phyloP scores from a whole-genome alignment of 331 rosid species.

The Quercus phellos region DNA sequence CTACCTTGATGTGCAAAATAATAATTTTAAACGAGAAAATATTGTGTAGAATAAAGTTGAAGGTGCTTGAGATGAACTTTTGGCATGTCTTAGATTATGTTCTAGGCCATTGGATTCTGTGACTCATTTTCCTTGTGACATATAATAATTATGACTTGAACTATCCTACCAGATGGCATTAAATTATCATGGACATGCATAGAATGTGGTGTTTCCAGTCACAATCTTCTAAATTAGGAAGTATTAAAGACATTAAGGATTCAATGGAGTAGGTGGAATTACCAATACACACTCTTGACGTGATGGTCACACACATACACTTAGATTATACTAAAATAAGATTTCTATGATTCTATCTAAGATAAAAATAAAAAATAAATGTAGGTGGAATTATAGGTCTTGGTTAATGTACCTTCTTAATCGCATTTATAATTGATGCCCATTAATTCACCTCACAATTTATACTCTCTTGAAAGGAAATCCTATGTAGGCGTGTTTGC shows the following conservation, averaged over 20 bases:
- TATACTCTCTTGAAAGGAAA: neutral
- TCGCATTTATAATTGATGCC: neutral
- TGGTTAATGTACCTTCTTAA: neutral
- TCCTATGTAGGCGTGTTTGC: too few relatives aligned
- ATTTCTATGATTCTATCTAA: neutral
- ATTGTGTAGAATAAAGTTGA: too few relatives aligned
- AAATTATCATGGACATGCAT: neutral
- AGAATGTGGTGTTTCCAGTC: neutral
- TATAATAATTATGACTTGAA: too few relatives aligned
- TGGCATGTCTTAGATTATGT: too few relatives aligned
- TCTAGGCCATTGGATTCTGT: too few relatives aligned
- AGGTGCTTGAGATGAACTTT: too few relatives aligned
- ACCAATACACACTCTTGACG: neutral
- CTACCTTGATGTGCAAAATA: too few relatives aligned
- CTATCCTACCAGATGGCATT: too few relatives aligned
- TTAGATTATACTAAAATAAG: neutral
- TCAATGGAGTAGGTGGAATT: neutral
- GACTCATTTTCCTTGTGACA: too few relatives aligned
- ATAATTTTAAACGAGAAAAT: too few relatives aligned
- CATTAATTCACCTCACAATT: neutral
- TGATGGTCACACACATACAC: too few relatives aligned
- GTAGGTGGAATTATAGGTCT: neutral
- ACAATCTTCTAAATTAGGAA: neutral
- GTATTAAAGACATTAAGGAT: neutral
- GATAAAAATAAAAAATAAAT: too few relatives aligned